Evolutionary conservation across 192 early-diverging fungal genomes (phyloP), one percentile per base, ranked within the genome.

Genomic region (Gamsiella multidivaricata): DNA sequence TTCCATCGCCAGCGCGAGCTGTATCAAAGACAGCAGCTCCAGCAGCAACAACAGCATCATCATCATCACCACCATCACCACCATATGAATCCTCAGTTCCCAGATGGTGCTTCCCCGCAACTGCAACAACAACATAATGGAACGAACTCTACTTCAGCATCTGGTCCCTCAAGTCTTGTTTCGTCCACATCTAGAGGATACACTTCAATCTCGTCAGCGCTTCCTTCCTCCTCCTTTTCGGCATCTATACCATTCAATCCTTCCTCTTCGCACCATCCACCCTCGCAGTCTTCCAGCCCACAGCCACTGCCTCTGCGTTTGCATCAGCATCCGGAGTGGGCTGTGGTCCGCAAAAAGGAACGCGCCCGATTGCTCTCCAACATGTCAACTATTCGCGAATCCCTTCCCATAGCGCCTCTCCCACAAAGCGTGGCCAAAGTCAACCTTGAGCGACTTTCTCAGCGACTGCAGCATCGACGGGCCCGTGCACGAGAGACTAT

Each of bases 401-500:
- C 57, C 10, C 46, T 60, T 1, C 41, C 39, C 3, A 25, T 32
- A 10, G 23, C 46, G 1, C 23, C 62, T 15, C 29, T 46, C 0
- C 28, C 62, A 5, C 62, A 51, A 32, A n/a, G n/a, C n/a, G 32
- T 73, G 5, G 70, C 70, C 10, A 54, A 46, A 33, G 54, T 65
- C 31, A 73, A 73, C 39, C 22, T 73, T 0, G 17, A 45, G 3
- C 61, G 29, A 3, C 39, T 74, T 9, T 60, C 49, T 2, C 52
- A 75, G 39, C 36, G 64, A 29, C 46, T 75, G 34, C 62, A 66
- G 31, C 45, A 18, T n/a, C 71, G 71, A 7, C 71, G 64, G 3
- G 62, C 58, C 18, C 55, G 63, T 20, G 57, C 71, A 10, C 41
- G 63, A 10, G 71, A 60, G 26, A 60, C 62, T 4, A 60, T 75